phyloP scores from a whole-genome alignment of 768 basidiomycete species.

The Mycena rosella region DNA sequence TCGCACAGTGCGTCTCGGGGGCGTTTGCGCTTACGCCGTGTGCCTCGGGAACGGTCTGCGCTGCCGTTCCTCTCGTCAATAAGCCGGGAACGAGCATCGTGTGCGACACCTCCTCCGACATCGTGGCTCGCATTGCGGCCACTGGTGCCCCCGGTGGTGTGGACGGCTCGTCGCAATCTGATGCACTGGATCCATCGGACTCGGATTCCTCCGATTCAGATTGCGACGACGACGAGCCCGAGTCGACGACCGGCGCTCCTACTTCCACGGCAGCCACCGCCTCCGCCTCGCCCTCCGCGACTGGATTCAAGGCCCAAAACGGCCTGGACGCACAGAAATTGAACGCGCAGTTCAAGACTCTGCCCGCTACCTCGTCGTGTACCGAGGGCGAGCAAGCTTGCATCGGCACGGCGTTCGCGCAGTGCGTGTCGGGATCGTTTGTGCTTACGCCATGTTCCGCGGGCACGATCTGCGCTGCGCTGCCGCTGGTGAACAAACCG shows the following conservation, averaged over 20 bases:
- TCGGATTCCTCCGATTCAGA: conserved; percentile 48
- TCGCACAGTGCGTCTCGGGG: conserved; percentile 68
- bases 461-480: conserved; percentile 52
- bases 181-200: conserved; percentile 8
- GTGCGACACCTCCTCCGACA: conserved; percentile 63
- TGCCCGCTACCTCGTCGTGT: conserved; percentile 55
- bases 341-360: conserved; percentile 55
- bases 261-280: background rate
- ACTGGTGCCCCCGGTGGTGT: conserved; percentile 50
- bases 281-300: conserved; percentile 41
- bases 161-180: conserved; percentile 44
- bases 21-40: conserved; percentile 58
- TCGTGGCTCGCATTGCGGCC: conserved; percentile 55
- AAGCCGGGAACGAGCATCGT: conserved; percentile 63
- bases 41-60: conserved; percentile 53
- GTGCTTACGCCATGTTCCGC: conserved; percentile 45
- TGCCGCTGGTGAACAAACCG: conserved; percentile 57
- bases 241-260: conserved; percentile 16
- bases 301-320: conserved; percentile 49
- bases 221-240: conserved; percentile 48
- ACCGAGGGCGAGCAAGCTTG: conserved; percentile 60
- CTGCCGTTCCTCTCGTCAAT: conserved; percentile 69
- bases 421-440: conserved; percentile 61
- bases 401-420: conserved; percentile 57
- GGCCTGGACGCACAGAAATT: conserved; percentile 54